phyloP scores from a whole-genome alignment of 164 flowering plant species.

The Sedum album region DNA sequence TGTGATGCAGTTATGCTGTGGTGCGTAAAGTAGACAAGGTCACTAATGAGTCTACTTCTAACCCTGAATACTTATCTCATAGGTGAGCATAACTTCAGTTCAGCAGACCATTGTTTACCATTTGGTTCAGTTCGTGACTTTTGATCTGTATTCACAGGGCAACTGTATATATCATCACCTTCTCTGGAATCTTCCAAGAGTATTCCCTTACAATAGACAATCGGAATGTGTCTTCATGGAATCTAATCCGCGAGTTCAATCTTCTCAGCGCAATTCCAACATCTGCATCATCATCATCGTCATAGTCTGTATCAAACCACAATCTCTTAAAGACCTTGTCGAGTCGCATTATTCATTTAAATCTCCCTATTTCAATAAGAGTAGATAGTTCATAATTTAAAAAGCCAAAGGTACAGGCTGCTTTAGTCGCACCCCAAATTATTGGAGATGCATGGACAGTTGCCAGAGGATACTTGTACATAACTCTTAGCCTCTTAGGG shows the following conservation, averaged over 20 bases:
- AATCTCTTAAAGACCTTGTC: not conserved
- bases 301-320: not conserved
- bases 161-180: slow-evolving; percentile 45
- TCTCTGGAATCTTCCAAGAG: slow-evolving; percentile 66
- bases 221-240: slow-evolving; percentile 54
- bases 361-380: not conserved
- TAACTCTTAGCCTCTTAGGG: no score
- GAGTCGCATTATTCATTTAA: no score
- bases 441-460: no score
- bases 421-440: no score
- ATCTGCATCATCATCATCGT: slow-evolving; percentile 1
- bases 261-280: slow-evolving; percentile 29
- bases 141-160: slow-evolving; percentile 35
- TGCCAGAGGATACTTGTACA: no score
- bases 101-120: not conserved
- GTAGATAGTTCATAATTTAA: no score
- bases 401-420: no score
- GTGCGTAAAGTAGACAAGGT: slow-evolving; percentile 49
- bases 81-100: slow-evolving; percentile 32
- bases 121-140: not conserved
- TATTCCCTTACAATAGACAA: slow-evolving; percentile 43
- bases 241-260: slow-evolving; percentile 62
- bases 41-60: slow-evolving; percentile 28
- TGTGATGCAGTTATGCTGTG: slow-evolving; percentile 51
- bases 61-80: slow-evolving; percentile 18